Base-by-base conservation (phyloP, 1,284 basidiomycete species). In the Malassezia sp. region DNA sequence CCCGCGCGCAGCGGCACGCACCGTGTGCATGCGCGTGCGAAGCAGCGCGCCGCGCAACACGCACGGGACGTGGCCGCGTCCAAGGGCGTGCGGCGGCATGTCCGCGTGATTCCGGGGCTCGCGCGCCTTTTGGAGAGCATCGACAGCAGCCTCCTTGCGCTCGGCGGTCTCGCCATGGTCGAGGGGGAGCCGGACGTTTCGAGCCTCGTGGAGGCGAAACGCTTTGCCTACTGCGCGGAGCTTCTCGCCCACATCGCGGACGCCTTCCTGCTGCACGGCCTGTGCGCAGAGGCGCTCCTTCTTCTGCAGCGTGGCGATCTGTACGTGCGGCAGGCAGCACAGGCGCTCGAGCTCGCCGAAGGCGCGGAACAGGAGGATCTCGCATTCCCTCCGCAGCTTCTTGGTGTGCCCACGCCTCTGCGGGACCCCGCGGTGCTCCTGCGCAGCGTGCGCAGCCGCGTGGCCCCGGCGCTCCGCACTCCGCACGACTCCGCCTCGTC, bases 151-250 rank as follows among this genome's bases (percentile, higher is more conserved):
- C 53, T 67, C 22, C 45, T 53, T 14, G 57, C 57, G 2, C 61
- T 68, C 41, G 57, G 60, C 20, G 59, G 56, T 4, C 56, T 70
- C 17, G 49, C 35, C 9, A 49, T 70, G 30, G 55, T 67, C 42
- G 67, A 70, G 48, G 56, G 57, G 14, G 61, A 70, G 43, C 60
- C 67, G 17, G 65, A 70, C 34, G 56, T 66, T 2, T 61, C 62
- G 24, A 61, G 57, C 32, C 50, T 70, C 17, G 49, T 70, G 24
- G 67, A 70, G 38, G 63, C 63, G 22, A 67, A 70, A 47, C 54
- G 59, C 3, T 60, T 59, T 2, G 64, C 56, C 57, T 67, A 64
- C 59, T 53, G 59, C 20, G 56, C 60, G 36, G 57, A 60, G 45
- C 54, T 66, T 31, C 45, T 67, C 9, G 47, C 49, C 26, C 57